A percentile compares a stretch with the other conserved stretches of the same genome.
Evolutionary conservation across 1,284 basidiomycete genomes (phyloP).

Genomic region (Cutaneotrichosporon cyanovorans): DNA sequence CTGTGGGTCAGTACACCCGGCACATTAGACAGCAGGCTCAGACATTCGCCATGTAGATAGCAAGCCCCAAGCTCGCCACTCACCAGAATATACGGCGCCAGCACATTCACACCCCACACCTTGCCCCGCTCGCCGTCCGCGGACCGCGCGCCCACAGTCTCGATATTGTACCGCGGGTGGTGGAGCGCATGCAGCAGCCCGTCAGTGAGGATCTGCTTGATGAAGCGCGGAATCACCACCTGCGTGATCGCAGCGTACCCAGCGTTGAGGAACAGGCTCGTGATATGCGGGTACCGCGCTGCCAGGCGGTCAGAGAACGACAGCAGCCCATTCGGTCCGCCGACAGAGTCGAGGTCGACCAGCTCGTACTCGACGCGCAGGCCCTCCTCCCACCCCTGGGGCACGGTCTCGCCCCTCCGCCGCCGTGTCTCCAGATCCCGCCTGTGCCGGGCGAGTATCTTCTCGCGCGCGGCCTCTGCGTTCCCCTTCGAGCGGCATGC

Average conservation of each 20-base stretch:
- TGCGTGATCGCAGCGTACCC: conserved; percentile 56
- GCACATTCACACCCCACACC: conserved; percentile 79
- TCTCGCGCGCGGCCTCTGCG: conserved; percentile 56
- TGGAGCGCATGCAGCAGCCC: conserved; percentile 50
- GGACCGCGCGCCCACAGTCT: conserved; percentile 57
- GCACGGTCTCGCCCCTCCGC: conserved; percentile 23
- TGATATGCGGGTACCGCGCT: conserved; percentile 55
- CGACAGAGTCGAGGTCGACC: conserved; percentile 55
- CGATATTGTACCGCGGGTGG: conserved; percentile 57
- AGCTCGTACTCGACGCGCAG: conserved; percentile 57
- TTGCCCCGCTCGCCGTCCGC: conserved; percentile 63
- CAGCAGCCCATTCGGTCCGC: conserved; percentile 57
- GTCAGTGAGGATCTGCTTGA: conserved; percentile 53
- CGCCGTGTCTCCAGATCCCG: conserved; percentile 49
- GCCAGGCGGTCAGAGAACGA: conserved; percentile 56
- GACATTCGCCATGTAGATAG: no score
- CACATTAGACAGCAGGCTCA: no score
- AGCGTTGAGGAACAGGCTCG: conserved; percentile 74
- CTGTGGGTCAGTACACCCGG: no score
- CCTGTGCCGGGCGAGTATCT: conserved; percentile 54
- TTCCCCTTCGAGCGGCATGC: conserved; percentile 65
- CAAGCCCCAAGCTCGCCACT: conserved; percentile 33
- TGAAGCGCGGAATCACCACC: conserved; percentile 53
- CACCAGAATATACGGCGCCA: conserved; percentile 74
- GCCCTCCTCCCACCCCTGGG: conserved; percentile 56